Evolutionary conservation across 208 protist genomes (phyloP).

Genomic region (Trypanosoma brucei): DNA sequence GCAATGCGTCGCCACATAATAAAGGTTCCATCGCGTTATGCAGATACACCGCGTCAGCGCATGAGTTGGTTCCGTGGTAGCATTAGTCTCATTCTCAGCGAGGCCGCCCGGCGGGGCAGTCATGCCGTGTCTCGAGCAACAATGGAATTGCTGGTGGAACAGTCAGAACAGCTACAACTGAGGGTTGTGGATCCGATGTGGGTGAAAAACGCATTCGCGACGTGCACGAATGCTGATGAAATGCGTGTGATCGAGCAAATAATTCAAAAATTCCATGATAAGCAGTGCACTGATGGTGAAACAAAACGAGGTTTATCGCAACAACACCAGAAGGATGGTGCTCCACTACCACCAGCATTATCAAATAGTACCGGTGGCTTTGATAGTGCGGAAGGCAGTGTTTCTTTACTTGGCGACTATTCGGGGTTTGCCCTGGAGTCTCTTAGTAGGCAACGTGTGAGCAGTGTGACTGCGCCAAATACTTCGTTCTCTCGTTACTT

Average conservation of each 20-base stretch:
- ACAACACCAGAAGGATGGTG: neutral
- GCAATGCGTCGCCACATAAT: conserved; percentile 37
- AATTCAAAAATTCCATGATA: conserved; percentile 15
- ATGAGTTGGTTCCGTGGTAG: conserved; percentile 45
- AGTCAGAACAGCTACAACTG: conserved; percentile 20
- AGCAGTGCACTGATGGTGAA: neutral
- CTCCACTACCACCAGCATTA: conserved; percentile 1
- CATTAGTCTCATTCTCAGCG: conserved; percentile 57
- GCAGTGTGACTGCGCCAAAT: conserved; percentile 47
- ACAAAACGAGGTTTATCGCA: conserved; percentile 2
- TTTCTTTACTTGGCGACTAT: conserved; percentile 19
- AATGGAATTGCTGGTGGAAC: conserved; percentile 34
- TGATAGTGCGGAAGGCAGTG: neutral
- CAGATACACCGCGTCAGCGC: conserved; percentile 32
- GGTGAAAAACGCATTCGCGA: conserved; percentile 59
- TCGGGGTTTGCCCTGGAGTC: conserved; percentile 25
- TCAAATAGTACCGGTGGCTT: conserved; percentile 9
- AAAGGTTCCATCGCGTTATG: conserved; percentile 10
- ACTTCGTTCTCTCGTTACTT: conserved; percentile 80
- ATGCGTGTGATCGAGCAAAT: conserved; percentile 35
- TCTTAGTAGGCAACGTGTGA: conserved; percentile 33
- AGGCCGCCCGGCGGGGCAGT: conserved; percentile 43
- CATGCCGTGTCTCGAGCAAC: conserved; percentile 39
- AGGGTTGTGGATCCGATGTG: conserved; percentile 43
- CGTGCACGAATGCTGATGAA: conserved; percentile 43